A percentile compares a stretch with the other conserved stretches of the same genome.
Conservation (phyloP, 2,329 filamentous ascomycete genomes). For the Chaetomiaceae sp. region DNA sequence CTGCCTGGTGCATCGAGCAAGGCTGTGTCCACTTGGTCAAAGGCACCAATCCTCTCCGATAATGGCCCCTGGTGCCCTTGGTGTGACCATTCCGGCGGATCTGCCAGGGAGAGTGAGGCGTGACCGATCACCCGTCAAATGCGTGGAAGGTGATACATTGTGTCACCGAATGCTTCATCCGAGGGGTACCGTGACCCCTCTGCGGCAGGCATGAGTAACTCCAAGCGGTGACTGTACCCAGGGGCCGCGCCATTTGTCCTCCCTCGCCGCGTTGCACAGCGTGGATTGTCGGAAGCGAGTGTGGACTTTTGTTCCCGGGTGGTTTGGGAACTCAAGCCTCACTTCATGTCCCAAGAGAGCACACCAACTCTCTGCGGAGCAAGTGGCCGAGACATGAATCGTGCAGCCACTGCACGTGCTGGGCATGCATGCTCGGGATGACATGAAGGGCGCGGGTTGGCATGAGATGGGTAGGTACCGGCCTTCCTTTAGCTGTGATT, state of each 20-base stretch:
- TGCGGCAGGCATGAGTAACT: background rate
- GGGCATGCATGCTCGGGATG: background rate
- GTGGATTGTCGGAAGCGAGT: slow-evolving; percentile 2
- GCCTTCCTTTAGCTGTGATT: background rate
- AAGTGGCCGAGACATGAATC: background rate
- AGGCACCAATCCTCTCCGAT: too few relatives aligned
- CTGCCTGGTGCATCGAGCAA: background rate
- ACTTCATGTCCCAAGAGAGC: too few relatives aligned
- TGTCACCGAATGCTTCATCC: slow-evolving; percentile 2
- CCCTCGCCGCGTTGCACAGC: background rate
- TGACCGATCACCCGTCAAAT: background rate
- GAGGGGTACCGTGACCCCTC: background rate
- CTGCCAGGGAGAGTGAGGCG: slow-evolving; percentile 1
- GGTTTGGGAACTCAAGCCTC: background rate
- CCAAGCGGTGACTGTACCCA: background rate
- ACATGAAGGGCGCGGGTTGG: background rate
- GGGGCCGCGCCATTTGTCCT: slow-evolving; percentile 3
- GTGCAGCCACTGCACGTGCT: background rate
- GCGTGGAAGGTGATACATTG: background rate
- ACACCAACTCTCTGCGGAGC: background rate
- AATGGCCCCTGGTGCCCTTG: background rate
- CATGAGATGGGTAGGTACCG: too few relatives aligned
- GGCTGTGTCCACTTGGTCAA: background rate
- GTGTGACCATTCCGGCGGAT: background rate
- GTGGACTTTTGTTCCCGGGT: background rate